Conservation (phyloP, 2,329 filamentous ascomycete species). For the Periglandula ipomoeae region DNA sequence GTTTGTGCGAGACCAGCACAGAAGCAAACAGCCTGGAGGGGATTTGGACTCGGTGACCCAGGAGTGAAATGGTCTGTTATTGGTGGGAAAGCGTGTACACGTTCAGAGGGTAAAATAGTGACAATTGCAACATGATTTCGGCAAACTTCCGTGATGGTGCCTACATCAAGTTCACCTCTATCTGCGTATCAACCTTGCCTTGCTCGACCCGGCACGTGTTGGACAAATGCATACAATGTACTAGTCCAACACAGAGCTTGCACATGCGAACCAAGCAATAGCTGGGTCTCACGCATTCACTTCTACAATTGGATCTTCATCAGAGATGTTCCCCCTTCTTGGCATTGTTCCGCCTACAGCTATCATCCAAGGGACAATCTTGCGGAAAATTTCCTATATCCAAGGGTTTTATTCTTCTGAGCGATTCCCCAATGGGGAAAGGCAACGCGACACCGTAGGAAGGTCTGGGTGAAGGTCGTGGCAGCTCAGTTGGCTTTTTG, state of each 20-base stretch:
- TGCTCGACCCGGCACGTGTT: too few relatives aligned
- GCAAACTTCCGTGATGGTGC: too few relatives aligned
- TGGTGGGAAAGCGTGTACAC: too few relatives aligned
- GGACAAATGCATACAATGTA: too few relatives aligned
- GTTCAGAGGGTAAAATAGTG: too few relatives aligned
- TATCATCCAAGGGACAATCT: slow-evolving; percentile 19
- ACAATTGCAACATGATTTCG: too few relatives aligned
- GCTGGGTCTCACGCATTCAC: neutral
- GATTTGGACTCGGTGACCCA: slow-evolving; percentile 8
- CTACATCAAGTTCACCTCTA: neutral
- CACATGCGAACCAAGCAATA: too few relatives aligned
- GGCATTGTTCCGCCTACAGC: slow-evolving; percentile 46
- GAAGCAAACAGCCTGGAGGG: slow-evolving; percentile 28
- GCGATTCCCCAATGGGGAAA: slow-evolving; percentile 39
- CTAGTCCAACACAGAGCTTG: too few relatives aligned
- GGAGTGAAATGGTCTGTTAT: slow-evolving; percentile 13
- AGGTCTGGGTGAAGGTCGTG: slow-evolving; percentile 51
- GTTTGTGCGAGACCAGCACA: slow-evolving; percentile 43
- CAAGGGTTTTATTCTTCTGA: slow-evolving; percentile 53
- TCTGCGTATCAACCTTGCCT: too few relatives aligned
- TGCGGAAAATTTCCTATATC: slow-evolving; percentile 54
- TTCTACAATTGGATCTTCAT: neutral
- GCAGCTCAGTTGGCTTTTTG: slow-evolving; percentile 56
- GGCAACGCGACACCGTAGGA: slow-evolving; percentile 55
- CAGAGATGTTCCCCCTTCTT: slow-evolving; percentile 47